Conservation (phyloP, 805 yeast genomes). For the Candida namnaoensis region DNA sequence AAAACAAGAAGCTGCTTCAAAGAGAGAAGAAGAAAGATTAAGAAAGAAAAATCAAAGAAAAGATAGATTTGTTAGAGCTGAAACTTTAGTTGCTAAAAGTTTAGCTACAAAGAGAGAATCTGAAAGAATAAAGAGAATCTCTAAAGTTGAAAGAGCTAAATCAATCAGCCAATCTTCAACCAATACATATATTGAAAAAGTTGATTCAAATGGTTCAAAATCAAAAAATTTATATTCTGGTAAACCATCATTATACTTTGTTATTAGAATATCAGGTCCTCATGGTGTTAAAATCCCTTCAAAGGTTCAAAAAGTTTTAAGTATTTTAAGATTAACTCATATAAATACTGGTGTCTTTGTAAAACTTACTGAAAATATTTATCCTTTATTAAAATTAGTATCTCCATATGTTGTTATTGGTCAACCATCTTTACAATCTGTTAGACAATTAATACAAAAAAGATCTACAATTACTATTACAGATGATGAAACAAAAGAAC, state of each 20-base stretch:
- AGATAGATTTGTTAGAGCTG: constrained; percentile 63
- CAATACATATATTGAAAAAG: constrained; percentile 23
- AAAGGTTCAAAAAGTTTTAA: constrained; percentile 50
- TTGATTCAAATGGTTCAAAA: constrained; percentile 21
- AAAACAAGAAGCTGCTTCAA: constrained; percentile 58
- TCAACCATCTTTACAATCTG: constrained; percentile 61
- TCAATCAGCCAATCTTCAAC: constrained; percentile 17
- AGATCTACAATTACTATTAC: constrained; percentile 49
- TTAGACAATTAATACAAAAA: constrained; percentile 68
- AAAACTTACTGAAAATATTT: constrained; percentile 49
- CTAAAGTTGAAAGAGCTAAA: constrained; percentile 38
- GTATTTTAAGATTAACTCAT: constrained; percentile 50
- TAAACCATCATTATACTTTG: constrained; percentile 46
- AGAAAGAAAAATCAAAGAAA: constrained; percentile 31
- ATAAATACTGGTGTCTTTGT: constrained; percentile 66
- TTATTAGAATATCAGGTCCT: constrained; percentile 62
- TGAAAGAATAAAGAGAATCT: constrained; percentile 57
- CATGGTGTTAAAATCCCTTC: constrained; percentile 57
- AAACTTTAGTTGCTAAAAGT: constrained; percentile 58
- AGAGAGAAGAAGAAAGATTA: constrained; percentile 37
- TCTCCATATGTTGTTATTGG: constrained; percentile 73
- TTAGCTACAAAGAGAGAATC: constrained; percentile 59
- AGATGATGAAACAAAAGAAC: constrained; percentile 21
- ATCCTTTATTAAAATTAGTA: constrained; percentile 56
- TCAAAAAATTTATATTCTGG: constrained; percentile 29